Conservation (phyloP, 345 rosid species). For the Melastoma malabathricum region DNA sequence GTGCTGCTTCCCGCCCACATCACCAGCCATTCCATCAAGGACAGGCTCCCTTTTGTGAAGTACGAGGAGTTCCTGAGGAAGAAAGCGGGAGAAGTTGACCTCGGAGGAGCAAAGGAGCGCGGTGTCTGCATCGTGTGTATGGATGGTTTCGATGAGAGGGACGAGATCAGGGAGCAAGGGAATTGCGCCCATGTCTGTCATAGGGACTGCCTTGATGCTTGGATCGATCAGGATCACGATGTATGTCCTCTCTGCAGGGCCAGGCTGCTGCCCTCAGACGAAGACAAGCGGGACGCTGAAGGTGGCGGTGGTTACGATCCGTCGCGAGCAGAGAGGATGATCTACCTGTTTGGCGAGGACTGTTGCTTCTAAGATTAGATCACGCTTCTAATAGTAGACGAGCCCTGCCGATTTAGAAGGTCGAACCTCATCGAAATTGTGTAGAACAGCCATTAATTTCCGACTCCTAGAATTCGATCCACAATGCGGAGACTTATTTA, state of each 20-base stretch:
- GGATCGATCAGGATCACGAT: constrained; percentile 8
- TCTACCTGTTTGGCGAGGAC: constrained; percentile 15
- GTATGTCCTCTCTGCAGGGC: constrained; percentile 10
- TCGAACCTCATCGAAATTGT: too few relatives aligned
- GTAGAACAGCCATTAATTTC: too few relatives aligned
- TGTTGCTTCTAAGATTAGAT: neutral
- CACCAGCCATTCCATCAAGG: neutral
- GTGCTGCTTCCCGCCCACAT: constrained; percentile 2
- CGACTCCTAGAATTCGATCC: too few relatives aligned
- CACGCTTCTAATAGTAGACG: too few relatives aligned
- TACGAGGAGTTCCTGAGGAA: neutral
- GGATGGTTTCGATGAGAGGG: neutral
- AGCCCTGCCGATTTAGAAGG: too few relatives aligned
- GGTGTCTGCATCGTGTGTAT: constrained; percentile 6
- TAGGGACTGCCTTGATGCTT: constrained; percentile 8
- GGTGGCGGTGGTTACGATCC: constrained; percentile 1
- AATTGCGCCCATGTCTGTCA: constrained; percentile 8
- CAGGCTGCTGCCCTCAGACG: neutral
- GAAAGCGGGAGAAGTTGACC: neutral
- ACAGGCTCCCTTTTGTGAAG: constrained; percentile 1
- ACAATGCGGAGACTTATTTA: too few relatives aligned
- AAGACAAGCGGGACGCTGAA: neutral
- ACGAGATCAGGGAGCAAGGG: constrained; percentile 8
- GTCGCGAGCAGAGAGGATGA: constrained; percentile 13
- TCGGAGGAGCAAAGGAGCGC: neutral